Percentiles rank a stretch among this genome's conserved stretches.
phyloP scores from a whole-genome alignment of 164 flowering plant genomes.

The Vitis cinerea region DNA sequence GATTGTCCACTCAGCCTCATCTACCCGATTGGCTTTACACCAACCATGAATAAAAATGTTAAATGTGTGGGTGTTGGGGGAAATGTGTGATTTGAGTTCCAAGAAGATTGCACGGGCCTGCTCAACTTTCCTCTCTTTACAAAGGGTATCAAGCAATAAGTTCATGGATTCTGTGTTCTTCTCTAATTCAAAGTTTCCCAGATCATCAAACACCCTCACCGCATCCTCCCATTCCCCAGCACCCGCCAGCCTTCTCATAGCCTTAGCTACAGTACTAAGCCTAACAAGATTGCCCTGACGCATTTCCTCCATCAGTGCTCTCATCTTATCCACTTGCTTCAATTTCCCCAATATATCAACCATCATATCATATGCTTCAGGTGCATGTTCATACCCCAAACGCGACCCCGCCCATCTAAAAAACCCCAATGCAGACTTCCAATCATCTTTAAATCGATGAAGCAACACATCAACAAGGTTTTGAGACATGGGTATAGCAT shows the following conservation, averaged over 20 bases:
- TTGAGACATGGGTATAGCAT: slow-evolving; percentile 29
- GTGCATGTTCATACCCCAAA: slow-evolving; percentile 36
- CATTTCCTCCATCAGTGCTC: slow-evolving; percentile 52
- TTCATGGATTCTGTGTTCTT: slow-evolving; percentile 81
- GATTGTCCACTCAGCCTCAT: slow-evolving; percentile 84
- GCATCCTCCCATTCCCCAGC: slow-evolving; percentile 71
- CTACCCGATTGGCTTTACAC: slow-evolving; percentile 60
- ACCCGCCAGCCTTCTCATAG: slow-evolving; percentile 81
- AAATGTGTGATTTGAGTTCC: slow-evolving; percentile 56
- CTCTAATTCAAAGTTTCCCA: slow-evolving; percentile 54
- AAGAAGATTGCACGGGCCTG: slow-evolving; percentile 63
- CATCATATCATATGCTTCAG: slow-evolving; percentile 52
- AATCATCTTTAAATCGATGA: slow-evolving; percentile 60
- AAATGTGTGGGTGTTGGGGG: slow-evolving; percentile 60
- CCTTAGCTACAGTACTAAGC: slow-evolving; percentile 56
- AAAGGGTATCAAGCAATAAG: slow-evolving; percentile 76
- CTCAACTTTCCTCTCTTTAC: slow-evolving; percentile 68
- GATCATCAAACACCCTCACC: slow-evolving; percentile 43
- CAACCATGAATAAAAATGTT: slow-evolving; percentile 71
- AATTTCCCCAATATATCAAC: slow-evolving; percentile 75
- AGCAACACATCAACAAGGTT: slow-evolving; percentile 47
- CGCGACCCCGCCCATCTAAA: slow-evolving; percentile 63
- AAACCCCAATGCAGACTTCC: slow-evolving; percentile 74
- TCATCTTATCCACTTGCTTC: slow-evolving; percentile 65
- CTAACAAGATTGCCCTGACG: slow-evolving; percentile 28